Evolutionary conservation across 108 stramenopile species (phyloP).

Genomic region (Bacterosira constricta): DNA sequence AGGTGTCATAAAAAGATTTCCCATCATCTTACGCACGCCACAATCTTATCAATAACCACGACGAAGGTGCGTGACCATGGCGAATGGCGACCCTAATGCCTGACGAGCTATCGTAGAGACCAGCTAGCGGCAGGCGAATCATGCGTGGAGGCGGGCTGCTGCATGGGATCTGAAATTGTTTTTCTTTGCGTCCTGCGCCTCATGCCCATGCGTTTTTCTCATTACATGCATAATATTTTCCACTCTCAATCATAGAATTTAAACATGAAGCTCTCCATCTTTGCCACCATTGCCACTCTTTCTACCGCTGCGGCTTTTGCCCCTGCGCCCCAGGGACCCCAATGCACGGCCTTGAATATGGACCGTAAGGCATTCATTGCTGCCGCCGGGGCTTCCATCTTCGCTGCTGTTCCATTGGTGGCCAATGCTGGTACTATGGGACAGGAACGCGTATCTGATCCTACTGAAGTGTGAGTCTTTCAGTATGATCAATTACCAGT

Average conservation of each 20-base stretch:
- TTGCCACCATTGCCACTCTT: constrained; percentile 32
- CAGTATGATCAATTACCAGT: no score
- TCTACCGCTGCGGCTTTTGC: constrained; percentile 46
- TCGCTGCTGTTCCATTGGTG: constrained; percentile 61
- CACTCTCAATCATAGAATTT: neutral
- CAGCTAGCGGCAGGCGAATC: no score
- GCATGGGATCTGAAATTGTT: no score
- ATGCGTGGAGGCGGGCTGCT: no score
- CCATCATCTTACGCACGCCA: no score
- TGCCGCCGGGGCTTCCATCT: constrained; percentile 64
- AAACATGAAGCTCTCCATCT: constrained; percentile 51
- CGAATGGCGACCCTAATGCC: no score
- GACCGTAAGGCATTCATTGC: constrained; percentile 72
- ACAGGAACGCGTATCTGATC: constrained; percentile 67
- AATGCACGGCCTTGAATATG: constrained; percentile 55
- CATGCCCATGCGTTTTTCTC: no score
- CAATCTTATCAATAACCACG: no score
- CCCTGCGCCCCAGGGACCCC: constrained; percentile 23
- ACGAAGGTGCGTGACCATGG: constrained; percentile 10
- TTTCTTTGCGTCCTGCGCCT: no score
- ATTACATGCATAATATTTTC: no score
- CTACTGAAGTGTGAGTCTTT: constrained; percentile 64
- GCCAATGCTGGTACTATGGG: constrained; percentile 78
- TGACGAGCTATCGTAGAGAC: no score
- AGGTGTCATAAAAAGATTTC: no score